Evolutionary conservation across 805 yeast species (phyloP).

Genomic region (Kregervanrija delftensis): DNA sequence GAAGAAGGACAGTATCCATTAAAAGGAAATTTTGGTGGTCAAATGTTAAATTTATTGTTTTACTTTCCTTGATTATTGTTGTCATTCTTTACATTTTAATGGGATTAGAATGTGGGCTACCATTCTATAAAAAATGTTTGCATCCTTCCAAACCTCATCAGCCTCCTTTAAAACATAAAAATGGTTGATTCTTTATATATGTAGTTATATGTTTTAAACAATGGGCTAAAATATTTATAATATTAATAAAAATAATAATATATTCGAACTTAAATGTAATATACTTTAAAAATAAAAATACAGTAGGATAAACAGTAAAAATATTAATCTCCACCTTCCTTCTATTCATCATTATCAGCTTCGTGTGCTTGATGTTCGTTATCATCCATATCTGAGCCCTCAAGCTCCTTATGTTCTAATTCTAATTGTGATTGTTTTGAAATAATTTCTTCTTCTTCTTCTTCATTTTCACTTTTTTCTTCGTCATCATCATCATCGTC

Average conservation of each 20-base stretch:
- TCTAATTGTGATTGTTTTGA: conserved; percentile 11
- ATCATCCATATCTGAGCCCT: conserved; percentile 13
- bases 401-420: conserved; percentile 22
- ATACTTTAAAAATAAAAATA: neutral
- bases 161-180: conserved; percentile 11
- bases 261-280: no score
- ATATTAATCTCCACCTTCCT: neutral
- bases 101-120: conserved; percentile 50
- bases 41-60: conserved; percentile 38
- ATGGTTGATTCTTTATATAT: no score
- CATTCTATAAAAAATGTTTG: conserved; percentile 37
- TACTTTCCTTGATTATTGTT: conserved; percentile 19
- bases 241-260: no score
- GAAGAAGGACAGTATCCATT: conserved; percentile 57
- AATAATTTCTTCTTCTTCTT: conserved; percentile 10
- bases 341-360: conserved; percentile 12
- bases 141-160: conserved; percentile 25
- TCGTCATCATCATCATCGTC: conserved; percentile 14
- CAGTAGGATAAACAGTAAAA: neutral
- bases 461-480: conserved; percentile 12
- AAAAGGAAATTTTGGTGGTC: conserved; percentile 68
- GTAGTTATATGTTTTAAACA: no score
- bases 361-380: conserved; percentile 8
- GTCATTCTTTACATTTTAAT: conserved; percentile 38
- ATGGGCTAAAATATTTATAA: no score